Percentiles rank a stretch among this genome's conserved stretches.
phyloP scores from a whole-genome alignment of 129 eudicot genomes.

The Sambucus nigra region DNA sequence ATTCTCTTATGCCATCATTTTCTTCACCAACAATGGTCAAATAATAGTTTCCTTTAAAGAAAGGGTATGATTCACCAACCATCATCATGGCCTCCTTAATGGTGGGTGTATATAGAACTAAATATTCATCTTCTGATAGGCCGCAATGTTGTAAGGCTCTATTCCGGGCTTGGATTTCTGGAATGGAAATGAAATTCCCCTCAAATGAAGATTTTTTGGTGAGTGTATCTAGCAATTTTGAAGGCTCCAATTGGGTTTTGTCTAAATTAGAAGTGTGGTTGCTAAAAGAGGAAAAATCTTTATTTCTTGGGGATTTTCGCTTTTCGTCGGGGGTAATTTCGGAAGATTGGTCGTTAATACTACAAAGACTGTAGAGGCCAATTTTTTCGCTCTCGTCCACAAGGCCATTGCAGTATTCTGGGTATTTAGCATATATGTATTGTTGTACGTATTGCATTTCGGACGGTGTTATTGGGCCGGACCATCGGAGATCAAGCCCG shows the following conservation, averaged over 20 bases:
- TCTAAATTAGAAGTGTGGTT: constrained; percentile 34
- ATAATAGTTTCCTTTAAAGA: constrained; percentile 64
- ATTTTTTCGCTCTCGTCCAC: constrained; percentile 39
- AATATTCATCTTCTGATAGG: constrained; percentile 49
- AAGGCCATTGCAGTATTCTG: constrained; percentile 70
- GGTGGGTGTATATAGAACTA: constrained; percentile 41
- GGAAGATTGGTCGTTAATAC: constrained; percentile 35
- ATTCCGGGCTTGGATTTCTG: constrained; percentile 65
- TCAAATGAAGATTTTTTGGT: constrained; percentile 52
- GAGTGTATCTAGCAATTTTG: constrained; percentile 45
- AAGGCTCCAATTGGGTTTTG: constrained; percentile 55
- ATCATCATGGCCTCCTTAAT: constrained; percentile 58
- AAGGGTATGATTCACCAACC: constrained; percentile 83
- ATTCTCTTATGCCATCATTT: constrained; percentile 41
- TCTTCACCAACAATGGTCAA: constrained; percentile 52
- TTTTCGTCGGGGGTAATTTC: constrained; percentile 44
- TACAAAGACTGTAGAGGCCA: constrained; percentile 44
- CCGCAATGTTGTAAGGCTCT: constrained; percentile 65
- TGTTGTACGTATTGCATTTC: constrained; percentile 78
- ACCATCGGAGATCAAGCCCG: constrained; percentile 79
- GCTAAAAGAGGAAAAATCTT: constrained; percentile 46
- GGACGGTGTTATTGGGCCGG: constrained; percentile 78
- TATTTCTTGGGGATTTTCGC: constrained; percentile 41
- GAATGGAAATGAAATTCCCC: constrained; percentile 74
- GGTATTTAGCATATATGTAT: constrained; percentile 67